phyloP scores from a whole-genome alignment of 2,329 filamentous ascomycete species.

The Ceratocystis eucalypticola region DNA sequence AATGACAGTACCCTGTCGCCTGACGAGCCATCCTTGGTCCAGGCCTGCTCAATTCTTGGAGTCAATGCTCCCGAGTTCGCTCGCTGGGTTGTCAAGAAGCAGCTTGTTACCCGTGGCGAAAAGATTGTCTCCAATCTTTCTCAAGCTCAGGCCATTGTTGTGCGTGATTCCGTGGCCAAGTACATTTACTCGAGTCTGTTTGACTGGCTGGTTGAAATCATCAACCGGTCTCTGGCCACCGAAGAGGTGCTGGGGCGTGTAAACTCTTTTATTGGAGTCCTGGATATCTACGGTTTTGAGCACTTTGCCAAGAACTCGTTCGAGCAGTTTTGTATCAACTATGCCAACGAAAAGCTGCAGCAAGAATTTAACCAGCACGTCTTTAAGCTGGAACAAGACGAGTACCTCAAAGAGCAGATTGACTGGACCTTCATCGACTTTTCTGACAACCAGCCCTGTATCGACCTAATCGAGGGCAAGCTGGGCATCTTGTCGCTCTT shows the following conservation, averaged over 20 bases:
- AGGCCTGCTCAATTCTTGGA: slow-evolving; percentile 72
- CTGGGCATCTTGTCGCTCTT: slow-evolving; percentile 82
- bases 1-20: slow-evolving; percentile 74
- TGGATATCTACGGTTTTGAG: slow-evolving; percentile 99
- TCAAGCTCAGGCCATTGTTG: slow-evolving; percentile 83
- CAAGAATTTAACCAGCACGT: slow-evolving; percentile 99
- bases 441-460: slow-evolving; percentile 97
- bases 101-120: slow-evolving; percentile 87
- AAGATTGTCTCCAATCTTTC: slow-evolving; percentile 95
- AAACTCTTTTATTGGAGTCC: slow-evolving; percentile 84
- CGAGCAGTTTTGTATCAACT: slow-evolving; percentile 99
- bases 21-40: slow-evolving; percentile 66
- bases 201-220: slow-evolving; percentile 97
- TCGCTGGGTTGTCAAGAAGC: slow-evolving; percentile 98
- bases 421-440: slow-evolving; percentile 99
- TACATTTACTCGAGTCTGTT: slow-evolving; percentile 98
- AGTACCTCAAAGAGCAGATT: slow-evolving; percentile 90
- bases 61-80: slow-evolving; percentile 78
- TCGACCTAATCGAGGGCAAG: slow-evolving; percentile 94
- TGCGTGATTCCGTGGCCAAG: slow-evolving; percentile 94
- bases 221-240: slow-evolving; percentile 80
- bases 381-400: slow-evolving; percentile 97
- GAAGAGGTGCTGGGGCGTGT: slow-evolving; percentile 74
- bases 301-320: slow-evolving; percentile 99
- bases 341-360: slow-evolving; percentile 97